These are phyloP conservation scores for Ceratocystis variospora DNA, from an alignment of 2,329 filamentous ascomycete genomes.

Conservation along the genomic window DNA sequence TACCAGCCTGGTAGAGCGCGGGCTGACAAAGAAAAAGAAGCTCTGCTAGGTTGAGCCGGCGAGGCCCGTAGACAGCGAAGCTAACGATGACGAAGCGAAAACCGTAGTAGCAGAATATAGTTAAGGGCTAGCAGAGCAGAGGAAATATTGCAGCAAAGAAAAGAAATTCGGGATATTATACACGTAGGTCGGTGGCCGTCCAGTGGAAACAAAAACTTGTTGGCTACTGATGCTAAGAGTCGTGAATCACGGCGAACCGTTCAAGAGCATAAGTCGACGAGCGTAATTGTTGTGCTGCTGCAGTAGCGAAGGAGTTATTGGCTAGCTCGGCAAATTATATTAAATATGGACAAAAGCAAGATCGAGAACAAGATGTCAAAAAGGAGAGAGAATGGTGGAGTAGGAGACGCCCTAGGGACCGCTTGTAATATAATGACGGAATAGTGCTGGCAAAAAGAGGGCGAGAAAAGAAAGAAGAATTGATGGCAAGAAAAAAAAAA, in stretches of 20 bases:
- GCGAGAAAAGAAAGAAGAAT: not conserved
- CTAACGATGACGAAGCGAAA: not conserved
- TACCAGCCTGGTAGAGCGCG: constrained; percentile 9
- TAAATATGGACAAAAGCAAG: not conserved
- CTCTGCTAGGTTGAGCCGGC: not conserved
- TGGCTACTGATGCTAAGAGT: not conserved
- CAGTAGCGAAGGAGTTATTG: not conserved
- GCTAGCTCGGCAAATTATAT: not conserved
- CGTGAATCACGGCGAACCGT: not conserved
- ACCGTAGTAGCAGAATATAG: not conserved
- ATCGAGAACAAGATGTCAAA: not conserved
- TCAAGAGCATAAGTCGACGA: not conserved
- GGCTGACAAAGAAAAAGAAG: not conserved
- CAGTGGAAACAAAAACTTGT: not conserved
- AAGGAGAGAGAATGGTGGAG: not conserved
- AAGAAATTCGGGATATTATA: not conserved
- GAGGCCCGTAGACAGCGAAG: not conserved
- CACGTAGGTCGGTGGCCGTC: no score
- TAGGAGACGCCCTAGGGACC: no score
- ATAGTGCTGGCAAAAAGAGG: not conserved
- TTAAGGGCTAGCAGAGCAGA: not conserved
- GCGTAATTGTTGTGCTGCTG: not conserved
- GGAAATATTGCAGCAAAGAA: not conserved
- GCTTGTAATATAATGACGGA: not conserved
- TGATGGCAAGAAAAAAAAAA: not conserved